Conservation (phyloP, 75 land plant species). For the Sequoiadendron giganteum region DNA sequence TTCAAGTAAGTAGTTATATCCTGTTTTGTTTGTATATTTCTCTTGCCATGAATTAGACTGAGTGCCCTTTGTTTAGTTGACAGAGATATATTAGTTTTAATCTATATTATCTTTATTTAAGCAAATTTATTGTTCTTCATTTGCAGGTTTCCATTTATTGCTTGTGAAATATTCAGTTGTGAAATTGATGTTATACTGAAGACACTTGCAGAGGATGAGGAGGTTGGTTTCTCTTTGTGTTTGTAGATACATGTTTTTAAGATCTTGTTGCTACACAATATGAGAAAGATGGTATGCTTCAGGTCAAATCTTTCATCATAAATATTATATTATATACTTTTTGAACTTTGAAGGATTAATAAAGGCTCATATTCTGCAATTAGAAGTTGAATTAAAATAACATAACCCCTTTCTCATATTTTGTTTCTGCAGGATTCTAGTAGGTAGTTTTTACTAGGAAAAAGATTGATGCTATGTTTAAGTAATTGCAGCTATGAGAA, state of each 20-base stretch:
- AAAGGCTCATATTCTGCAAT: background rate
- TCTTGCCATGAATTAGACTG: background rate
- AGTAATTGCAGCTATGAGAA: background rate
- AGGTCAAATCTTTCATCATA: background rate
- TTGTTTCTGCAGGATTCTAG: background rate
- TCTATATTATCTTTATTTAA: background rate
- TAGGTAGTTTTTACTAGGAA: background rate
- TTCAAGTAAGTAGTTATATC: slow-evolving; percentile 60
- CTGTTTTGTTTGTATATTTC: background rate
- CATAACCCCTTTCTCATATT: background rate
- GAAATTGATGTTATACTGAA: slow-evolving; percentile 92
- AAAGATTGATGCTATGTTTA: background rate
- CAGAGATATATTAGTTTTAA: background rate
- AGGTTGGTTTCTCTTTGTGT: slow-evolving; percentile 40
- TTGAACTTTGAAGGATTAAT: background rate
- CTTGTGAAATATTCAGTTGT: slow-evolving; percentile 96
- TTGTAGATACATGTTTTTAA: background rate
- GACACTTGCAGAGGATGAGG: slow-evolving; percentile 93
- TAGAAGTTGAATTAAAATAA: background rate
- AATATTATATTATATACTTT: background rate
- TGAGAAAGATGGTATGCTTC: background rate
- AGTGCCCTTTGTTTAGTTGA: background rate
- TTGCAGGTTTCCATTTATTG: slow-evolving; percentile 90
- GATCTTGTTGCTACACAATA: background rate
- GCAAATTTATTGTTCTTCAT: background rate